Base-by-base conservation (phyloP, 495 filamentous ascomycete species). In the Penicillium subrubescens region DNA sequence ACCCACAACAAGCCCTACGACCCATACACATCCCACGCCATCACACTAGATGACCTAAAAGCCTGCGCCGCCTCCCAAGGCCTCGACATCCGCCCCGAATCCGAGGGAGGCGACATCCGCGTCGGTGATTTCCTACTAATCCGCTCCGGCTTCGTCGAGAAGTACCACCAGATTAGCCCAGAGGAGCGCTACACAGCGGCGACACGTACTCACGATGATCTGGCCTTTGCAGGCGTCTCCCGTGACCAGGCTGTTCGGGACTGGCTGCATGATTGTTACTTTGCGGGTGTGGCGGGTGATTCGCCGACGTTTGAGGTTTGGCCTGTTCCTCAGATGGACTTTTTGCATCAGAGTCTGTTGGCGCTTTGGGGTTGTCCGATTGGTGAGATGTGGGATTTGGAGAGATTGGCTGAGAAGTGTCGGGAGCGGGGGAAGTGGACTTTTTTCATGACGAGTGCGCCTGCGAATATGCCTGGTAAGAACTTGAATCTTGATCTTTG, bases 261-360 rank as follows among this genome's bases (percentile, higher is more conserved):
- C 54, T 90, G 86, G 83, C 65, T 92, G 63, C 86, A 90, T 66
- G 87, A 91, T 70, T 84, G 81, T 57, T 90, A 89, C 57, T 90
- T 90, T 66, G 82, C 88, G 5, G 82, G 79, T 2, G 87, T 89
- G 29, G 84, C 81, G 5, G 86, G 86, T 0, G 88, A 90, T 65
- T 79, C 81, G 31, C 87, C 87, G 19, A 79, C 82, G 0, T 88
- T 88, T 64, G 88, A 89, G 76, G 77, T 79, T 5, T 89, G 87
- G 86, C 86, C 88, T 35, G 76, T 78, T 4, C 66, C 63, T 41
- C 82, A 85, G 46, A 57, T 71, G 14, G 80, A 77, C 50, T 71
- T 77, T 59, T 76, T 92, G 21, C 89, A 91, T 68, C 81, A 87
- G 66, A 87, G 84, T 65, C 75, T 92, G 7, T 71, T 92, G 14